Percentiles rank a stretch among this genome's conserved stretches.
phyloP scores from a whole-genome alignment of 257 asterid species.

The Ballota nigra region DNA sequence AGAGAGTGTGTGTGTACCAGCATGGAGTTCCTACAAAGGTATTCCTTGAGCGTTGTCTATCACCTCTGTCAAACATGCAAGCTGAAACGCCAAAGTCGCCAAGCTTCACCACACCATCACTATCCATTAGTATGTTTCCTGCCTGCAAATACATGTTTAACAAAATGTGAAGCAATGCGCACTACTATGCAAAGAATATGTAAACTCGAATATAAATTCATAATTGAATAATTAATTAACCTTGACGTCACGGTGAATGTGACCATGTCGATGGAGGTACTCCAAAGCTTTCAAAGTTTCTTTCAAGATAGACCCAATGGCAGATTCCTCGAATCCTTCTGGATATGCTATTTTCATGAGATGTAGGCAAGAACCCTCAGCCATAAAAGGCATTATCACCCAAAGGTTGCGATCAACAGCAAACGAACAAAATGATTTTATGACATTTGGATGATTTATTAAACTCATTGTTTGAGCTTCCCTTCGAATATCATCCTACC shows the following conservation, averaged over 20 bases:
- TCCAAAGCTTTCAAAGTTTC: slow-evolving; percentile 97
- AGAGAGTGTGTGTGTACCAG: slow-evolving; percentile 52
- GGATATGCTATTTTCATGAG: slow-evolving; percentile 96
- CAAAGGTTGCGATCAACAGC: slow-evolving; percentile 94
- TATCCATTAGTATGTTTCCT: slow-evolving; percentile 90
- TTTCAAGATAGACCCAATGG: slow-evolving; percentile 82
- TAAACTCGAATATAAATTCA: slow-evolving; percentile 12
- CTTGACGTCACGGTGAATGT: slow-evolving; percentile 98
- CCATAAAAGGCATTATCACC: slow-evolving; percentile 99
- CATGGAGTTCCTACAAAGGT: slow-evolving; percentile 99
- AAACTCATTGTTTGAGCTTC: slow-evolving; percentile 98
- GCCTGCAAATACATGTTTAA: slow-evolving; percentile 55
- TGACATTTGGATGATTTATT: slow-evolving; percentile 92
- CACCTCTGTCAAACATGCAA: slow-evolving; percentile 94
- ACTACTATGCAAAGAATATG: background rate
- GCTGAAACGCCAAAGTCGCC: slow-evolving; percentile 99
- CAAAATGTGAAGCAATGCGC: slow-evolving; percentile 6
- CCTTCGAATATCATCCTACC: slow-evolving; percentile 94
- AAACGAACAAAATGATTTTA: slow-evolving; percentile 86
- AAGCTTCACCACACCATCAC: slow-evolving; percentile 86
- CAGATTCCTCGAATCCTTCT: slow-evolving; percentile 95
- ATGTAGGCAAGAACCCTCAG: slow-evolving; percentile 97
- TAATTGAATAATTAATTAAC: slow-evolving; percentile 36
- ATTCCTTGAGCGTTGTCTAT: slow-evolving; percentile 94
- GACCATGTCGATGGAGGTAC: slow-evolving; percentile 93